Evolutionary conservation across 2,329 filamentous ascomycete genomes (phyloP).

Genomic region (Hypoxylon sp.): DNA sequence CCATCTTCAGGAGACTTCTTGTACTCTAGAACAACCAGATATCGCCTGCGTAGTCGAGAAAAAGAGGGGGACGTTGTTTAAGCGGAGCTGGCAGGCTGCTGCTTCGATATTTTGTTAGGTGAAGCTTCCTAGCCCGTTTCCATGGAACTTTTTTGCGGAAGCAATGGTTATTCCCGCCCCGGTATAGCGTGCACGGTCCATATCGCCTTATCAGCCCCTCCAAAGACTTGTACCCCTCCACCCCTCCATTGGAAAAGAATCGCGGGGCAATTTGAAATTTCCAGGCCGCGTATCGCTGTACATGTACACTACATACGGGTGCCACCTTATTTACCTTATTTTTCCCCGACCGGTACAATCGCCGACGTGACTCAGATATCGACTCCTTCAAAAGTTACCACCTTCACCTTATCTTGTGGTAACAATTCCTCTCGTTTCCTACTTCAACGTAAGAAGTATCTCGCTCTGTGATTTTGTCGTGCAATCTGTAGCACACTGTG

Average conservation of each 20-base stretch:
- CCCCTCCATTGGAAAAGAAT: slow-evolving; percentile 34
- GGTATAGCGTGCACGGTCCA: slow-evolving; percentile 28
- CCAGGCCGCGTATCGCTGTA: slow-evolving; percentile 25
- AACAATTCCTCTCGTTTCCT: not conserved
- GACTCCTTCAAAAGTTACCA: slow-evolving; percentile 7
- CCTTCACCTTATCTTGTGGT: slow-evolving; percentile 1
- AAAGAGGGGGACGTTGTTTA: slow-evolving; percentile 21
- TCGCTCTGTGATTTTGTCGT: not conserved
- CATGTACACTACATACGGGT: slow-evolving; percentile 8
- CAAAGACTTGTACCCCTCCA: slow-evolving; percentile 24
- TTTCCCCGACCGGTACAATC: slow-evolving; percentile 25
- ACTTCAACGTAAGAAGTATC: not conserved
- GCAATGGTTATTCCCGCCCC: slow-evolving; percentile 48
- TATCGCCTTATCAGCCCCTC: slow-evolving; percentile 32
- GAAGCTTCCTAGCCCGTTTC: slow-evolving; percentile 36
- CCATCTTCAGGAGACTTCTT: slow-evolving; percentile 70
- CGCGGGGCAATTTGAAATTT: slow-evolving; percentile 43
- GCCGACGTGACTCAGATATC: slow-evolving; percentile 38
- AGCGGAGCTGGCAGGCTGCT: slow-evolving; percentile 46
- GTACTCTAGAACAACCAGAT: slow-evolving; percentile 6
- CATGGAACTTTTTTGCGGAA: slow-evolving; percentile 54
- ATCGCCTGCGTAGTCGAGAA: slow-evolving; percentile 16
- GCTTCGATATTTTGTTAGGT: slow-evolving; percentile 45
- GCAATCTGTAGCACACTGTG: not conserved
- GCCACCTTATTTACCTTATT: slow-evolving; percentile 23